A percentile compares a stretch with the other conserved stretches of the same genome.
These are phyloP conservation scores for Coleophoma eucalyptorum DNA, from an alignment of 2,329 filamentous ascomycete genomes.

Conservation along the genomic window DNA sequence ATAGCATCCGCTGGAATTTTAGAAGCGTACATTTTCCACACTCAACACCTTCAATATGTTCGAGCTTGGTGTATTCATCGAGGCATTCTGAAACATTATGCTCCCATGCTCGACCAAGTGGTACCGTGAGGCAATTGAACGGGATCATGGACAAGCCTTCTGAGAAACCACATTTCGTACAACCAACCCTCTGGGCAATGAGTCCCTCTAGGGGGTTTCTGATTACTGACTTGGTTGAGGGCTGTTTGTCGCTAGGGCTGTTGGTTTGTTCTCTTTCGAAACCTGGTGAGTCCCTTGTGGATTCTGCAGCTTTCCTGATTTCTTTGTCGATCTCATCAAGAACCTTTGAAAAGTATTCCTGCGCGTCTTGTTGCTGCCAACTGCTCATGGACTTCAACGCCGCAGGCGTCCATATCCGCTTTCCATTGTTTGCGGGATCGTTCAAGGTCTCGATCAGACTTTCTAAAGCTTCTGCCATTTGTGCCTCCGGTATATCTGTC, in stretches of 20 bases:
- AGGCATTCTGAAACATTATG: slow-evolving; percentile 77
- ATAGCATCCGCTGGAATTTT: slow-evolving; percentile 45
- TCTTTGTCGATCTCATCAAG: slow-evolving; percentile 83
- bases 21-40: slow-evolving; percentile 88
- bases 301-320: slow-evolving; percentile 45
- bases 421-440: slow-evolving; percentile 65
- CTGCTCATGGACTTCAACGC: slow-evolving; percentile 90
- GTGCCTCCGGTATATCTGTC: slow-evolving; percentile 16
- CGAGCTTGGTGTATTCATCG: slow-evolving; percentile 79
- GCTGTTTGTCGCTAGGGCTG: neutral
- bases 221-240: slow-evolving; percentile 23
- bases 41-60: slow-evolving; percentile 84
- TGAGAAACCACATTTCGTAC: slow-evolving; percentile 78
- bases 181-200: slow-evolving; percentile 84
- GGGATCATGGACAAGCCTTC: slow-evolving; percentile 87
- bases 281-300: slow-evolving; percentile 12
- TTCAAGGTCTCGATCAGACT: slow-evolving; percentile 69
- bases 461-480: slow-evolving; percentile 31
- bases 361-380: slow-evolving; percentile 94
- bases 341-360: slow-evolving; percentile 93
- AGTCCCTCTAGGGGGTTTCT: slow-evolving; percentile 84
- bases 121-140: slow-evolving; percentile 90
- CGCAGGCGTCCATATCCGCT: slow-evolving; percentile 75
- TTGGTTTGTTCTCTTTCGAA: slow-evolving; percentile 17
- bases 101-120: slow-evolving; percentile 59